A percentile compares a stretch with the other conserved stretches of the same genome.
phyloP scores from a whole-genome alignment of 2,329 filamentous ascomycete genomes.

The Penicillium expansum region DNA sequence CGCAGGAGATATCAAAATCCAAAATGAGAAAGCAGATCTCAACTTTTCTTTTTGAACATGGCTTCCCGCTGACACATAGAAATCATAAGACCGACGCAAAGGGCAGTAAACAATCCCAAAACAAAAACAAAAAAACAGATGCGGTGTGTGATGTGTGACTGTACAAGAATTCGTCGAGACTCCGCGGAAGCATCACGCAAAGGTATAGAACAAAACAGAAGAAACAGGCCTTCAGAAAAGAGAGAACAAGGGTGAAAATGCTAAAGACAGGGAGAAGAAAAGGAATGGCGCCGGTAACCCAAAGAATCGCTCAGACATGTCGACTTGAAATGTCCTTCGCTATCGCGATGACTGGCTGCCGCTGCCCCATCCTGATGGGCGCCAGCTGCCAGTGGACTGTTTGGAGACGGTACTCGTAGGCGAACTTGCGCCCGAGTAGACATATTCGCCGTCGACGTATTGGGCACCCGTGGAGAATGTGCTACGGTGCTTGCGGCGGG shows the following conservation, averaged over 20 bases:
- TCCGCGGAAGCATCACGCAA: constrained; percentile 25
- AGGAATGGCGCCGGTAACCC: constrained; percentile 1
- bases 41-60: constrained; percentile 4
- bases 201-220: constrained; percentile 8
- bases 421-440: constrained; percentile 57
- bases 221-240: neutral
- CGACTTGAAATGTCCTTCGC: neutral
- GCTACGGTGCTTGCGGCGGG: constrained; percentile 81
- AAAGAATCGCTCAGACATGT: constrained; percentile 9
- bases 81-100: constrained; percentile 1
- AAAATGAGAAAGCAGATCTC: neutral
- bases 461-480: constrained; percentile 85
- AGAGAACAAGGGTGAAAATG: constrained; percentile 10
- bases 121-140: too few species aligned
- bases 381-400: constrained; percentile 39
- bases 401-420: constrained; percentile 41
- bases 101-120: neutral
- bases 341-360: constrained; percentile 28
- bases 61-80: constrained; percentile 2
- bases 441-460: constrained; percentile 94
- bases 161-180: constrained; percentile 17
- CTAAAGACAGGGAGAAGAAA: constrained; percentile 11
- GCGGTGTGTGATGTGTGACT: too few species aligned
- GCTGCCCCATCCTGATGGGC: constrained; percentile 29
- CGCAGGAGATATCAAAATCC: neutral